Conservation (phyloP, 2,329 filamentous ascomycete genomes). For the Colletotrichum scovillei region DNA sequence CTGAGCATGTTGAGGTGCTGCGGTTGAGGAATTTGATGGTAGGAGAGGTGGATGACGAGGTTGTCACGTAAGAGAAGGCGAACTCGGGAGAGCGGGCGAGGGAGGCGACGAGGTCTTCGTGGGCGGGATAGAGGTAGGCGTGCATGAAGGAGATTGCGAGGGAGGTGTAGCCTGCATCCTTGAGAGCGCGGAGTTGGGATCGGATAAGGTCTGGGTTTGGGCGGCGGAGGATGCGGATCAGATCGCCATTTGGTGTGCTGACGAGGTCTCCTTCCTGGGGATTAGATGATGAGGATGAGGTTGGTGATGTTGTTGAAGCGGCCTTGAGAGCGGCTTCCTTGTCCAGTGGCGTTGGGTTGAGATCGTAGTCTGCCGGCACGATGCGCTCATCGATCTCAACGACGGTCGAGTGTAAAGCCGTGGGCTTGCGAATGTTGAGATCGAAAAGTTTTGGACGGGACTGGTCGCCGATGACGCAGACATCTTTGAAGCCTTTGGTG, state of each 20-base stretch:
- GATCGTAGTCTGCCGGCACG: slow-evolving; percentile 79
- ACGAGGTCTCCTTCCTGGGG: slow-evolving; percentile 58
- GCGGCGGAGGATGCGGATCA: slow-evolving; percentile 69
- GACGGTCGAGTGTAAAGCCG: slow-evolving; percentile 74
- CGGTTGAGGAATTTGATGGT: slow-evolving; percentile 78
- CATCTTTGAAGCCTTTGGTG: slow-evolving; percentile 77
- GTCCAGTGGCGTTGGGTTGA: slow-evolving; percentile 65
- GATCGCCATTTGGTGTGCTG: slow-evolving; percentile 72
- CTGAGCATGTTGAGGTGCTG: slow-evolving; percentile 75
- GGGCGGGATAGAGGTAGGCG: slow-evolving; percentile 72
- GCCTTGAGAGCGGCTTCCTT: slow-evolving; percentile 46
- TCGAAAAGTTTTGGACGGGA: slow-evolving; percentile 79
- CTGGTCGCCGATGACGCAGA: slow-evolving; percentile 79
- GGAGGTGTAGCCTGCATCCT: slow-evolving; percentile 65
- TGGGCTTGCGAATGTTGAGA: slow-evolving; percentile 73
- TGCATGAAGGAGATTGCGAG: slow-evolving; percentile 76
- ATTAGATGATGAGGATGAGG: background rate
- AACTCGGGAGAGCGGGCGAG: slow-evolving; percentile 66
- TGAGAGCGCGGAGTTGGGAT: slow-evolving; percentile 68
- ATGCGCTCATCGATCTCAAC: slow-evolving; percentile 79
- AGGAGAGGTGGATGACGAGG: slow-evolving; percentile 75
- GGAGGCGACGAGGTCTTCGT: slow-evolving; percentile 54
- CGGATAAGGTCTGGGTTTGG: slow-evolving; percentile 62
- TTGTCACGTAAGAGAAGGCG: slow-evolving; percentile 75
- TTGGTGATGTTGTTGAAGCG: background rate